Conservation (phyloP, 176 grass and related monocot genomes). For the Guadua angustifolia region DNA sequence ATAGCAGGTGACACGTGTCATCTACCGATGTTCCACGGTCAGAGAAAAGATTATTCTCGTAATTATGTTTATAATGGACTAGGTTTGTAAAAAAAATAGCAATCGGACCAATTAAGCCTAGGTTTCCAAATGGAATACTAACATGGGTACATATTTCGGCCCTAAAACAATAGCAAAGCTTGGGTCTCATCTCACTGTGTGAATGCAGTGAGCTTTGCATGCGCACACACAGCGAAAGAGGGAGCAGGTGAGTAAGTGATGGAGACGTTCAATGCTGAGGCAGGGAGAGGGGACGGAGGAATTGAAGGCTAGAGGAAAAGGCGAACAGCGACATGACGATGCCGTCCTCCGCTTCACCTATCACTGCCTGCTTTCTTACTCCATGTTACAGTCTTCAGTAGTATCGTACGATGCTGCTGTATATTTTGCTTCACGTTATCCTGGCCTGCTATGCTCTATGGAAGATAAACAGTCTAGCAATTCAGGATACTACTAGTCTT, state of each 20-base stretch:
- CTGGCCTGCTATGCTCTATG: background rate
- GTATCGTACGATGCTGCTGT: background rate
- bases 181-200: background rate
- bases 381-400: background rate
- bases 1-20: too few species aligned
- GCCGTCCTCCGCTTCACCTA: background rate
- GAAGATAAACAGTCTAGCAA: too few species aligned
- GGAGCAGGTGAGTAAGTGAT: constrained; percentile 32
- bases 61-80: too few species aligned
- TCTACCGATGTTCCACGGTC: too few species aligned
- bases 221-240: background rate
- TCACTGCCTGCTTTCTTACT: background rate
- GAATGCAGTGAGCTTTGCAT: background rate
- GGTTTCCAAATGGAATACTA: background rate
- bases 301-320: constrained; percentile 35
- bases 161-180: background rate
- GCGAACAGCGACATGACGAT: constrained; percentile 43
- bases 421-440: constrained; percentile 32
- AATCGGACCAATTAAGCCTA: too few species aligned
- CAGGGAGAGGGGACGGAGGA: background rate
- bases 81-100: too few species aligned
- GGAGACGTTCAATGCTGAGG: constrained; percentile 35
- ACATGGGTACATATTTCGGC: constrained; percentile 20
- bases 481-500: background rate
- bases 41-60: too few species aligned